A percentile compares a stretch with the other conserved stretches of the same genome.
Evolutionary conservation across 163 green algal genomes (phyloP).

Genomic region (Scenedesmus sp.): DNA sequence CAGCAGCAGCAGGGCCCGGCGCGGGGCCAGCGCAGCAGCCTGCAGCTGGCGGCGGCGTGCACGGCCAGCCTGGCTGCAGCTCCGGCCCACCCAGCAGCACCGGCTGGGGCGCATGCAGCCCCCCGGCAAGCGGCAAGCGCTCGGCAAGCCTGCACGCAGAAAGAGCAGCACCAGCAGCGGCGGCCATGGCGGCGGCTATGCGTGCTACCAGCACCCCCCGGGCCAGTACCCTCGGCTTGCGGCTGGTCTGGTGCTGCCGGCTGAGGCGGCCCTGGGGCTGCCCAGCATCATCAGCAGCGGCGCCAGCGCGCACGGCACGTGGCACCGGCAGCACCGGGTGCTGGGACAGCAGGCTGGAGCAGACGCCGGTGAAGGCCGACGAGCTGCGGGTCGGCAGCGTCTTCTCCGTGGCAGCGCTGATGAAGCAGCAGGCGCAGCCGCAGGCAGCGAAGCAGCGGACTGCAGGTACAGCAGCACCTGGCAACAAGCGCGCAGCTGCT

Average conservation of each 20-base stretch:
- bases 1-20: too few relatives aligned
- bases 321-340: constrained; percentile 28
- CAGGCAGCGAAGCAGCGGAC: background rate
- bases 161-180: background rate
- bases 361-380: constrained; percentile 18
- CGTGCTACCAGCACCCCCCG: background rate
- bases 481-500: background rate
- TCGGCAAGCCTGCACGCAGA: background rate
- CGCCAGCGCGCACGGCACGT: constrained; percentile 4
- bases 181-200: background rate
- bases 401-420: constrained; percentile 28
- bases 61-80: background rate
- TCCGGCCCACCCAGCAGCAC: background rate
- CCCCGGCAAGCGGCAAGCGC: background rate
- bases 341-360: constrained; percentile 38
- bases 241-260: background rate
- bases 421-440: constrained; percentile 7
- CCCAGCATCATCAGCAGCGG: constrained; percentile 37
- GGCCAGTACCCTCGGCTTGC: background rate
- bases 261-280: background rate
- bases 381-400: background rate
- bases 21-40: constrained; percentile 3
- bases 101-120: background rate
- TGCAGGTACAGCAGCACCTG: background rate
- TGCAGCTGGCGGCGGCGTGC: background rate